Evolutionary conservation across 345 rosid genomes (phyloP), one percentile per base, ranked within the genome.

Genomic region (Trapa incisa): DNA sequence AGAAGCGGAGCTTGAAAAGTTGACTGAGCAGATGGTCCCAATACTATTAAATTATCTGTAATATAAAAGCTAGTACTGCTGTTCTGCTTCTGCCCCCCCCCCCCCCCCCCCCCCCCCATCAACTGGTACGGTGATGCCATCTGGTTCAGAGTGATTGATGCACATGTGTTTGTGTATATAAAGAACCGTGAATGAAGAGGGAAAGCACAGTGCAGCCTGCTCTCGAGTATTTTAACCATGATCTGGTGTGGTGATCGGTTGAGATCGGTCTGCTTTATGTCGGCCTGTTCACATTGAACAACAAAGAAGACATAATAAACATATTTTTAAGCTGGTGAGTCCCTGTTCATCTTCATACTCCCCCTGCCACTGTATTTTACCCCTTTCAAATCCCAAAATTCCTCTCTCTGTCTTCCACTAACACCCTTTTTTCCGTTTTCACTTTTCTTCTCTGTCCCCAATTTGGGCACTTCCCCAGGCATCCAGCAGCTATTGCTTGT

Each of bases 231-330:
- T 22, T 22, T 22, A 22, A 22, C 29, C 29, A 22, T 22, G 29
- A 22, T 22, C 29, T 22, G 29, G 29, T 22, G 29, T 42, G 61
- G 29, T 56, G 35, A 56, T n/a, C 10, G 8, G 61, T 62, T 71
- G 66, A 70, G 70, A 72, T 76, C 70, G 71, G 79, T 78, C 79
- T 56, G 76, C 80, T 82, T 79, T 76, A 82, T 85, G 97, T 91
- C 90, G 94, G 92, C 87, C 82, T 77, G 78, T 79, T 79, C 11
- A 67, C 67, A 79, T 78, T 71, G 68, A 83, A 64, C 75, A 22
- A 22, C 29, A 22, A 71, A 16, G 41, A 43, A 66, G 60, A 48
- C 75, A 61, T 41, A 41, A 65, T 72, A 33, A 67, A 61, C 65
- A 76, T 39, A 52, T 69, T 32, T 10, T 16, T 22, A 22, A 22